Percentiles rank a stretch among this genome's conserved stretches.
These are phyloP conservation scores for Pythium guiyangense DNA, from an alignment of 352 stramenopile genomes.

Conservation along the genomic window DNA sequence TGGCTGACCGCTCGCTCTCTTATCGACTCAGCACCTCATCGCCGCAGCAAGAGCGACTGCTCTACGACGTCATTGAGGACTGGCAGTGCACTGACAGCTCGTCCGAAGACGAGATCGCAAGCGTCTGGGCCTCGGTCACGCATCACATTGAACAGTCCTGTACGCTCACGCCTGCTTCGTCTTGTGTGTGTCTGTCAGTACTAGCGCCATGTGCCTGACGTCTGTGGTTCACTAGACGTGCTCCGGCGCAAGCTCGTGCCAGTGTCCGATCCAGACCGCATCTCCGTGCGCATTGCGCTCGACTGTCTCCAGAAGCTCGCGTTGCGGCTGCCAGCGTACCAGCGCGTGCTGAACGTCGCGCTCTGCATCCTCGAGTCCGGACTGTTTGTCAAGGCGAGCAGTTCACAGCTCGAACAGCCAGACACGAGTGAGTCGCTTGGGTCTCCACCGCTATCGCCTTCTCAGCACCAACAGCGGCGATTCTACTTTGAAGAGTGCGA, in stretches of 20 bases:
- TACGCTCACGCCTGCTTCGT: slow-evolving; percentile 17
- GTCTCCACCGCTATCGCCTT: too few relatives aligned
- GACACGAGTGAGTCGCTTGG: neutral
- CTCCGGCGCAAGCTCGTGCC: slow-evolving; percentile 46
- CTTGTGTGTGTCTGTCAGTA: neutral
- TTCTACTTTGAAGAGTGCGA: slow-evolving; percentile 56
- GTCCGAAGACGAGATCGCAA: slow-evolving; percentile 34
- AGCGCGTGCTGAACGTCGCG: slow-evolving; percentile 49
- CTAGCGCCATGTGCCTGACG: neutral
- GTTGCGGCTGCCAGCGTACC: slow-evolving; percentile 48
- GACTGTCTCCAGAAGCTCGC: slow-evolving; percentile 68
- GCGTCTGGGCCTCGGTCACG: slow-evolving; percentile 60
- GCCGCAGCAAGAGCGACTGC: slow-evolving; percentile 29
- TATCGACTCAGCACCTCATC: slow-evolving; percentile 2
- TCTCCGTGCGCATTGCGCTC: slow-evolving; percentile 62
- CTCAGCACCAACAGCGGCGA: neutral
- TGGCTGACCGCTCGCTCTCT: neutral
- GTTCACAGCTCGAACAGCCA: neutral
- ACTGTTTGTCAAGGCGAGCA: slow-evolving; percentile 22
- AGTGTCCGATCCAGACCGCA: slow-evolving; percentile 31
- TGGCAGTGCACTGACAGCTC: slow-evolving; percentile 46
- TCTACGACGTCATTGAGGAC: slow-evolving; percentile 63
- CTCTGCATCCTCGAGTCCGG: slow-evolving; percentile 47
- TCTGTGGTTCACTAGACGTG: slow-evolving; percentile 35
- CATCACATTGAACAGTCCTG: slow-evolving; percentile 66